These are phyloP conservation scores for Scalesia atractyloides DNA, from an alignment of 129 eudicot species.

Conservation along the genomic window DNA sequence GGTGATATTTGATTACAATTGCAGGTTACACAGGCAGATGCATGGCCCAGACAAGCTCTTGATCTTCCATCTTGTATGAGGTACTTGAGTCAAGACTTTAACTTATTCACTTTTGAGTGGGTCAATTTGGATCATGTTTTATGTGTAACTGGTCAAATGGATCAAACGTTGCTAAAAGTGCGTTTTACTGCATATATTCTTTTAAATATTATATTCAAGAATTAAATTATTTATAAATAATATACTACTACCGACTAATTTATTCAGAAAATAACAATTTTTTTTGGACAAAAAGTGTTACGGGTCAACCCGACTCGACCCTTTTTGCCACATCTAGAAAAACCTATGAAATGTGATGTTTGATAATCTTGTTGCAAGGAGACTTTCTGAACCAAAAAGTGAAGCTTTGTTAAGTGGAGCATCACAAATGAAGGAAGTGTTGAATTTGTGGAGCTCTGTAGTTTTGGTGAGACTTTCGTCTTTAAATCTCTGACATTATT, in stretches of 20 bases:
- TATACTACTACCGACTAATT: no score
- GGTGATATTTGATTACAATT: conserved; percentile 9
- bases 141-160: background rate
- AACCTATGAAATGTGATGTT: background rate
- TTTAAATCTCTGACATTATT: conserved; percentile 8
- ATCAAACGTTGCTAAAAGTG: no score
- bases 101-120: background rate
- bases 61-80: conserved; percentile 61
- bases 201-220: no score
- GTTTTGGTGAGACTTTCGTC: conserved; percentile 51
- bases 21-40: conserved; percentile 42
- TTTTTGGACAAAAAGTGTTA: no score
- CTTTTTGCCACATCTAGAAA: no score
- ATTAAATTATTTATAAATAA: no score
- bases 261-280: no score
- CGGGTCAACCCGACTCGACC: no score
- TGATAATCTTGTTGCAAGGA: conserved; percentile 34
- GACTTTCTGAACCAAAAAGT: conserved; percentile 37
- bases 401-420: conserved; percentile 42
- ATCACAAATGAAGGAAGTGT: conserved; percentile 50
- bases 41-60: conserved; percentile 50
- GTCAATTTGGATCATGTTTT: background rate
- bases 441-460: conserved; percentile 61
- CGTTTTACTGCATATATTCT: no score
- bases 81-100: conserved; percentile 29